Conservation (phyloP, 2,329 filamentous ascomycete genomes). For the Ceratocystis variospora region DNA sequence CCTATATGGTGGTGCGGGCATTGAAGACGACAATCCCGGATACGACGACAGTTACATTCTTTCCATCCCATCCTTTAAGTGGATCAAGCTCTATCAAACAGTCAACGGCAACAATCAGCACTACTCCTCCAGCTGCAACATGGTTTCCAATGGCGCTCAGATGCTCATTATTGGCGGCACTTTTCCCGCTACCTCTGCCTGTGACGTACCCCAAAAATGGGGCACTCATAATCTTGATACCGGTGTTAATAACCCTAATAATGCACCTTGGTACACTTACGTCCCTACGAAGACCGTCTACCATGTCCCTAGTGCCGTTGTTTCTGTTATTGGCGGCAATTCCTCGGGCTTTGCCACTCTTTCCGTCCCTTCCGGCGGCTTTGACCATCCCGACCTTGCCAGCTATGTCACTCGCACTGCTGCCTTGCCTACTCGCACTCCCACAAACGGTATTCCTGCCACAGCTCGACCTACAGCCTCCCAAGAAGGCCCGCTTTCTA, state of each 20-base stretch:
- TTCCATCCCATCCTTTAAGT: constrained; percentile 47
- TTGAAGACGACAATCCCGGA: constrained; percentile 33
- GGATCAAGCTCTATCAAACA: constrained; percentile 43
- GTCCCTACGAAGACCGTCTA: constrained; percentile 38
- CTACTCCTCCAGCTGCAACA: constrained; percentile 44
- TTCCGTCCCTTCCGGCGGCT: constrained; percentile 36
- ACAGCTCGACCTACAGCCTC: not conserved
- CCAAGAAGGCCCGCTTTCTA: constrained; percentile 23
- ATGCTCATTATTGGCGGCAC: constrained; percentile 51
- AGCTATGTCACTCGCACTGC: constrained; percentile 41
- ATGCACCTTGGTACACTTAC: constrained; percentile 39
- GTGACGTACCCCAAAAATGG: constrained; percentile 40
- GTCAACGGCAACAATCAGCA: constrained; percentile 30
- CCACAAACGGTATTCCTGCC: constrained; percentile 33
- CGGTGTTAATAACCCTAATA: constrained; percentile 34
- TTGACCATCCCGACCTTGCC: constrained; percentile 36
- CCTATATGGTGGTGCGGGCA: constrained; percentile 44
- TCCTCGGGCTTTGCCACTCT: constrained; percentile 40
- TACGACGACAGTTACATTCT: constrained; percentile 51
- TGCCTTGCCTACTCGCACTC: constrained; percentile 32
- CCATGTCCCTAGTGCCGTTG: constrained; percentile 38
- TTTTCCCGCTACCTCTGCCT: constrained; percentile 36
- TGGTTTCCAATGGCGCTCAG: constrained; percentile 39
- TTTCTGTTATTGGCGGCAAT: constrained; percentile 37
- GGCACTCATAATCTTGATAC: constrained; percentile 44